These are phyloP conservation scores for Trametes elegans DNA, from an alignment of 768 basidiomycete species.

Conservation along the genomic window DNA sequence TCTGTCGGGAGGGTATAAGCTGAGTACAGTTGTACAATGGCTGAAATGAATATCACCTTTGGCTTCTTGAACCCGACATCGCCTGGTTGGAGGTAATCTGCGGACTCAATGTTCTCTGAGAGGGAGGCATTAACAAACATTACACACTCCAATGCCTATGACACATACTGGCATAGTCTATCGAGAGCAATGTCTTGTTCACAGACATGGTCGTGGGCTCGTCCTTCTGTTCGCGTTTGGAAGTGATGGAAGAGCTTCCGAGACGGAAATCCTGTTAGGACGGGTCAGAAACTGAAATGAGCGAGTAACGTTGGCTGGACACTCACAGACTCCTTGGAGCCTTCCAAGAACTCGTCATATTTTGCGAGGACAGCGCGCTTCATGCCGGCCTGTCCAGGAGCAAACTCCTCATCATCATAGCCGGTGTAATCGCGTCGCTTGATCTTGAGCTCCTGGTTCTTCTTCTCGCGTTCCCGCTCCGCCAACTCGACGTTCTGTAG, in stretches of 20 bases:
- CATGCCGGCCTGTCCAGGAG: slow-evolving; percentile 67
- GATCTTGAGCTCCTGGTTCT: slow-evolving; percentile 81
- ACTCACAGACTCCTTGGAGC: slow-evolving; percentile 64
- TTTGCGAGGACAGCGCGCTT: slow-evolving; percentile 84
- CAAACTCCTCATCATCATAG: slow-evolving; percentile 95
- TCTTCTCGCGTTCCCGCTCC: slow-evolving; percentile 77
- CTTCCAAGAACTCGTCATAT: slow-evolving; percentile 90
- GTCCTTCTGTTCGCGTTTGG: slow-evolving; percentile 38
- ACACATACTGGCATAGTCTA: slow-evolving; percentile 86
- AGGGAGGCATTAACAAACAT: not conserved
- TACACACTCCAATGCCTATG: too few species aligned
- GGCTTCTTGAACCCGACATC: slow-evolving; percentile 95
- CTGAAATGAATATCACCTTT: slow-evolving; percentile 61
- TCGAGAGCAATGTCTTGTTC: slow-evolving; percentile 77
- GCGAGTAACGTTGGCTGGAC: not conserved
- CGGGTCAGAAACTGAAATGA: too few species aligned
- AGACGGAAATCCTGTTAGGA: slow-evolving; percentile 86
- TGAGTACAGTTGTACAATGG: not conserved
- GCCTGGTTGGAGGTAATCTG: slow-evolving; percentile 90
- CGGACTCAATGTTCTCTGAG: slow-evolving; percentile 77
- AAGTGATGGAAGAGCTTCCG: slow-evolving; percentile 51
- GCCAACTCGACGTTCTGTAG: slow-evolving; percentile 95
- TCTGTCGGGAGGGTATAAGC: slow-evolving; percentile 42
- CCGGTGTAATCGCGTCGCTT: slow-evolving; percentile 91
- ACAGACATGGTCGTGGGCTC: slow-evolving; percentile 58